These are phyloP conservation scores for Leersia perrieri DNA, from an alignment of 176 grass and related monocot genomes.

Conservation along the genomic window DNA sequence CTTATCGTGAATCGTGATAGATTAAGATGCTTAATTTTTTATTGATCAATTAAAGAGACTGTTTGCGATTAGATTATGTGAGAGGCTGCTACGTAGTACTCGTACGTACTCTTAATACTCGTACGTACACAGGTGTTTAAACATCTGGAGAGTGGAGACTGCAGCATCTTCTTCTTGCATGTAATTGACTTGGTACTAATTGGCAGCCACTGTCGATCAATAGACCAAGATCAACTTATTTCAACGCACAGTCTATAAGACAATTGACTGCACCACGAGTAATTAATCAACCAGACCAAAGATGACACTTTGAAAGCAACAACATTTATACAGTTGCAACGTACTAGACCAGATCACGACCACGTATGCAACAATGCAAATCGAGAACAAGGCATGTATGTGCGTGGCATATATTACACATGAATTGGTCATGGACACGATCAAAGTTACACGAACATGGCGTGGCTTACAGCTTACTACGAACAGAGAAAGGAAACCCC, in stretches of 20 bases:
- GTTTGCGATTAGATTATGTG: background rate
- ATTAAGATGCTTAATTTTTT: background rate
- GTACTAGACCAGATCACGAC: background rate
- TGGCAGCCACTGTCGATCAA: background rate
- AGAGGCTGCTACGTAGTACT: background rate
- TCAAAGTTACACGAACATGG: background rate
- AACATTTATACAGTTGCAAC: too few species aligned
- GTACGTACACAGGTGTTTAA: background rate
- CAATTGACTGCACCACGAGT: background rate
- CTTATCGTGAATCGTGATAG: background rate
- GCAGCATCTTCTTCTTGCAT: background rate
- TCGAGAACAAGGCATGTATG: background rate
- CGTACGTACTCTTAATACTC: too few species aligned
- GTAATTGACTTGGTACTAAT: background rate
- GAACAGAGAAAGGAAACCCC: background rate
- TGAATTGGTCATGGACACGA: background rate
- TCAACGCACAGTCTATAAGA: background rate
- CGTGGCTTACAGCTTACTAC: background rate
- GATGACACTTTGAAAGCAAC: background rate
- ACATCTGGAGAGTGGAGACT: constrained; percentile 37
- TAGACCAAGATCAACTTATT: background rate
- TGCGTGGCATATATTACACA: constrained; percentile 31
- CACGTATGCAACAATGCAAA: background rate
- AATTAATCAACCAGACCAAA: background rate
- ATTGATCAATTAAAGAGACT: background rate